phyloP scores from a whole-genome alignment of 78 protist genomes.

The slime mould (Dictyostelium discoideum) region dicty_2.7 NC_007088.5:6745501-6746000 shows the following conservation, averaged over 20 bases:
- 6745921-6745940: not conserved
- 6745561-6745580: not conserved
- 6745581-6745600: not conserved
- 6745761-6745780: not conserved
- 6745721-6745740: slow-evolving; percentile 35
- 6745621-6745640: slow-evolving; percentile 19
- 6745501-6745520: slow-evolving; percentile 2
- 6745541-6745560: not conserved
- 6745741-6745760: not conserved
- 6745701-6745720: not conserved
- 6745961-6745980: not conserved
- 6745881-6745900: not conserved
- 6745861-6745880: not conserved
- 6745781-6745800: not conserved
- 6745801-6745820: not conserved
- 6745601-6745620: not conserved
- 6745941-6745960: slow-evolving; percentile 2
- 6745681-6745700: slow-evolving; percentile 25
- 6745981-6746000: not conserved
- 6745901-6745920: not conserved
- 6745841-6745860: not conserved
- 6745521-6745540: not conserved
- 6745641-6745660: slow-evolving; percentile 55
- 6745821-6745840: not conserved
- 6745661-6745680: slow-evolving; percentile 14